Conservation (phyloP, 2,329 filamentous ascomycete species). For the Colletotrichum sp. region DNA sequence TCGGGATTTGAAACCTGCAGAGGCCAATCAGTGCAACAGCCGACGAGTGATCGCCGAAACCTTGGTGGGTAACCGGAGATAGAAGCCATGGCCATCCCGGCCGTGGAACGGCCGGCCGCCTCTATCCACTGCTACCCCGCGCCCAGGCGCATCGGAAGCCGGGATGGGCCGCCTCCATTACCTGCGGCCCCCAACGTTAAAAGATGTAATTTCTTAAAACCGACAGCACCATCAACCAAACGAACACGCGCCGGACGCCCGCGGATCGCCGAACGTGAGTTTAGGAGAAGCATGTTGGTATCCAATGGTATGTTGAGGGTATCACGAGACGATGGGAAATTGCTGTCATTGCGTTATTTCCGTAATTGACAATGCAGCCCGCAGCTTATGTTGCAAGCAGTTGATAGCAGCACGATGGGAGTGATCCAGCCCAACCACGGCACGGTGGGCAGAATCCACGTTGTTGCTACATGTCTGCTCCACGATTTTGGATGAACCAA, state of each 20-base stretch:
- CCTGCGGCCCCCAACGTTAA: neutral
- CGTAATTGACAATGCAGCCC: neutral
- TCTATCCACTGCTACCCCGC: neutral
- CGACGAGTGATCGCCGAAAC: neutral
- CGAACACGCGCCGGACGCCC: neutral
- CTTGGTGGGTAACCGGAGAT: neutral
- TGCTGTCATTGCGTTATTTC: neutral
- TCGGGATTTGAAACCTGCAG: neutral
- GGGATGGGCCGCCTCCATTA: neutral
- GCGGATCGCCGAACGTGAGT: neutral
- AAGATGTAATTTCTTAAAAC: neutral
- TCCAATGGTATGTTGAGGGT: neutral
- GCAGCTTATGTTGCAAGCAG: neutral
- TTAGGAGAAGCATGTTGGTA: neutral
- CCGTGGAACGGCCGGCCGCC: neutral
- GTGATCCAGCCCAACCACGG: neutral
- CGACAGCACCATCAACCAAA: neutral
- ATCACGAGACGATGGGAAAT: neutral
- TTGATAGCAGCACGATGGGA: neutral
- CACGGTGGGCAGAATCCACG: constrained; percentile 5
- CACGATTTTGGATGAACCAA: neutral
- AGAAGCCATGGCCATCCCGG: neutral
- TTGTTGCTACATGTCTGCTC: neutral
- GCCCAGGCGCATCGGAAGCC: neutral
- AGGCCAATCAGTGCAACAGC: neutral